These are phyloP conservation scores for Cutaneotrichosporon sp. DNA, from an alignment of 1,284 basidiomycete species.

Conservation along the genomic window DNA sequence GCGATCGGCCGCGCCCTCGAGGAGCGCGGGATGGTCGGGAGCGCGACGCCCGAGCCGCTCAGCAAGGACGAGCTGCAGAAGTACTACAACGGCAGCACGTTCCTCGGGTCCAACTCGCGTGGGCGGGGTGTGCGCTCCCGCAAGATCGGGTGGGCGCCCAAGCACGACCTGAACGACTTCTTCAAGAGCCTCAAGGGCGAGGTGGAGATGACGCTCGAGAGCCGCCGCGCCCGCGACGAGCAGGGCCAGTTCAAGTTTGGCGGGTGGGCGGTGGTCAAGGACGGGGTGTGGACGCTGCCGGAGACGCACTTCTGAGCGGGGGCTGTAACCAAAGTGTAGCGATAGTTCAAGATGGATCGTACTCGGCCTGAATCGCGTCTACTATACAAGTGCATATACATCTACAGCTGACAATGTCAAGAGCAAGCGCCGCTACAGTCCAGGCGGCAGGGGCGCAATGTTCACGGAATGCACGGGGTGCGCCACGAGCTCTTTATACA, in stretches of 20 bases:
- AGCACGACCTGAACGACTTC: constrained; percentile 35
- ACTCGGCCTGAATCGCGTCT: not conserved
- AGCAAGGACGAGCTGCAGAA: constrained; percentile 47
- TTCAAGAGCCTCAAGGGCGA: constrained; percentile 25
- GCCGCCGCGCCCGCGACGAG: constrained; percentile 11
- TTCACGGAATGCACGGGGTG: constrained; percentile 60
- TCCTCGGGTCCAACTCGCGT: constrained; percentile 62
- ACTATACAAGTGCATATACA: not conserved
- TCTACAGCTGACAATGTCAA: not conserved
- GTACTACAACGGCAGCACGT: constrained; percentile 48
- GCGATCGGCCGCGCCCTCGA: constrained; percentile 42
- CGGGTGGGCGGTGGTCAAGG: constrained; percentile 1
- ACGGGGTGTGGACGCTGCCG: constrained; percentile 17
- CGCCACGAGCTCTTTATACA: constrained; percentile 85
- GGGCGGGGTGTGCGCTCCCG: constrained; percentile 59
- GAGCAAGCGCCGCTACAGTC: not conserved
- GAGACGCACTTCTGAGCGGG: not conserved
- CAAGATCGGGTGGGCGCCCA: constrained; percentile 57
- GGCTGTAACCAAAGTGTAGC: not conserved
- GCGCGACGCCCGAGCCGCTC: constrained; percentile 40
- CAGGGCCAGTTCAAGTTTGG: constrained; percentile 15
- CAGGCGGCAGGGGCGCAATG: constrained; percentile 6
- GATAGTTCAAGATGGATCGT: not conserved
- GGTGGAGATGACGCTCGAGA: constrained; percentile 13
- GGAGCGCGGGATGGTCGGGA: constrained; percentile 22